These are phyloP conservation scores for Gossypium anomalum DNA, from an alignment of 345 rosid species.

Conservation along the genomic window DNA sequence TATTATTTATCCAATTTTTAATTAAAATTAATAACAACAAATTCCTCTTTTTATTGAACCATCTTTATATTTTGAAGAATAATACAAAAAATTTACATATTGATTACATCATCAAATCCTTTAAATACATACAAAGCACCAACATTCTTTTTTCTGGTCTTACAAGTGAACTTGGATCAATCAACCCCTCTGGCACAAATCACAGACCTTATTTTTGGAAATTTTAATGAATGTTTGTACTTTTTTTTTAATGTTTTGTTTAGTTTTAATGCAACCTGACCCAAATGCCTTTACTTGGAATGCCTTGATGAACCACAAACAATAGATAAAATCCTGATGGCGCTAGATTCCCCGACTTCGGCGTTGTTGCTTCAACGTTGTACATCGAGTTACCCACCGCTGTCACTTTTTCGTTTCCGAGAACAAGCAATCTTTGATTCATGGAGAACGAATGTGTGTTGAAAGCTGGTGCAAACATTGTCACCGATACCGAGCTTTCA, in stretches of 20 bases:
- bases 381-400: constrained; percentile 25
- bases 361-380: constrained; percentile 36
- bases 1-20: too few species aligned
- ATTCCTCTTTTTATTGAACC: not conserved
- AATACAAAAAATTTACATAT: not conserved
- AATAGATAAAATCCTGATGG: constrained; percentile 66
- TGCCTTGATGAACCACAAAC: constrained; percentile 54
- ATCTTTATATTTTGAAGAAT: too few species aligned
- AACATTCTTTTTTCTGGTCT: too few species aligned
- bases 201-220: not conserved
- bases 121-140: not conserved
- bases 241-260: not conserved
- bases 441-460: constrained; percentile 70
- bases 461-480: constrained; percentile 66
- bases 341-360: constrained; percentile 47
- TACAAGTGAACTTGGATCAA: not conserved
- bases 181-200: not conserved
- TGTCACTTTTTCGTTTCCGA: constrained; percentile 34
- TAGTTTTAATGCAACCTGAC: constrained; percentile 22
- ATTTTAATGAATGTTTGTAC: not conserved
- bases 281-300: constrained; percentile 78
- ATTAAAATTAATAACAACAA: not conserved
- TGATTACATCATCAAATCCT: not conserved
- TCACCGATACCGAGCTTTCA: constrained; percentile 36
- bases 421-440: constrained; percentile 67